These are phyloP conservation scores for Annulohypoxylon maeteangense DNA, from an alignment of 495 filamentous ascomycete genomes.

Conservation along the genomic window DNA sequence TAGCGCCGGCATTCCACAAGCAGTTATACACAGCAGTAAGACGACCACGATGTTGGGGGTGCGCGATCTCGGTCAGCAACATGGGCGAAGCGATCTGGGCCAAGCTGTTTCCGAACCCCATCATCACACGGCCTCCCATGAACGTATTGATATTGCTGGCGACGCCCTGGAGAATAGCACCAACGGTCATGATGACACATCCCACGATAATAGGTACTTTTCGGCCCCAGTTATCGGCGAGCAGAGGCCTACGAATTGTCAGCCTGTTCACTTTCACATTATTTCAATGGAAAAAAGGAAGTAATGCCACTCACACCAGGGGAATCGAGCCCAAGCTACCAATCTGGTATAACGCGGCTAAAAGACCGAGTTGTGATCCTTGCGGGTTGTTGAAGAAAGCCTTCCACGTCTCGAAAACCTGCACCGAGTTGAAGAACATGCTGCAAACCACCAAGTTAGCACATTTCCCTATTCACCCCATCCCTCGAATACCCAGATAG, in stretches of 20 bases:
- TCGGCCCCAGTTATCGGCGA: slow-evolving; percentile 71
- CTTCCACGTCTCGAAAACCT: slow-evolving; percentile 64
- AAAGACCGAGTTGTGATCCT: slow-evolving; percentile 67
- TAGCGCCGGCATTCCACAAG: slow-evolving; percentile 68
- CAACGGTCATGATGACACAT: slow-evolving; percentile 72
- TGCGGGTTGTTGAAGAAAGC: slow-evolving; percentile 62
- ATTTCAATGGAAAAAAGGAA: neutral
- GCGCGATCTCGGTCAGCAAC: slow-evolving; percentile 71
- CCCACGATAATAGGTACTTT: slow-evolving; percentile 70
- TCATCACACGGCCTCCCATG: slow-evolving; percentile 59
- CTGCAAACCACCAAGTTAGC: slow-evolving; percentile 46
- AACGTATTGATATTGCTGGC: slow-evolving; percentile 59
- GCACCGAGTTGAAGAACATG: slow-evolving; percentile 66
- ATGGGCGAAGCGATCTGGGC: slow-evolving; percentile 71
- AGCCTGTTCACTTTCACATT: slow-evolving; percentile 23
- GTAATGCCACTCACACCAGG: slow-evolving; percentile 62
- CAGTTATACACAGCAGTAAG: slow-evolving; percentile 75
- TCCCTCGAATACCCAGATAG: too few relatives aligned
- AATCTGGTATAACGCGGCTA: slow-evolving; percentile 75
- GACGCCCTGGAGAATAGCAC: slow-evolving; percentile 65
- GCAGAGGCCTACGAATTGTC: slow-evolving; percentile 58
- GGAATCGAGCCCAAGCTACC: slow-evolving; percentile 73
- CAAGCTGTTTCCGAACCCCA: slow-evolving; percentile 69
- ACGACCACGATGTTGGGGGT: slow-evolving; percentile 73
- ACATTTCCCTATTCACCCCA: neutral